phyloP scores from a whole-genome alignment of 176 grass and related monocot species.

The Chrysopogon serrulatus region DNA sequence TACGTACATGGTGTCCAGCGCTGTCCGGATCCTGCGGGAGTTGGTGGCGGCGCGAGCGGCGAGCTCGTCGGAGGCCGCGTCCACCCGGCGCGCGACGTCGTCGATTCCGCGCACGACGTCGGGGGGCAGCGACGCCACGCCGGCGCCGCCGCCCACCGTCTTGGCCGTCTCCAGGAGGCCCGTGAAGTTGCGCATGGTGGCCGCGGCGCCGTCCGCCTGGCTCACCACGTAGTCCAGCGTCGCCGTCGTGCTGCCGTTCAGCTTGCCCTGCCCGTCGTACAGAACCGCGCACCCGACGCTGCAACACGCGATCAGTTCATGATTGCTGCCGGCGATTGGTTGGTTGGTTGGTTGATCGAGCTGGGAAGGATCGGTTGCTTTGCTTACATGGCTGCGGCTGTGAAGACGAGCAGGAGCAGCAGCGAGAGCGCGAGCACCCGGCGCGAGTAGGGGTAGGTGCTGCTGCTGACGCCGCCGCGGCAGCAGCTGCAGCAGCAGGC shows the following conservation, averaged over 20 bases:
- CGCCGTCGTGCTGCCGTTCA: conserved; percentile 47
- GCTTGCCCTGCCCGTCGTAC: conserved; percentile 62
- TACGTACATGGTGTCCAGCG: conserved; percentile 49
- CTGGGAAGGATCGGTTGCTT: not conserved
- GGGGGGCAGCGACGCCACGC: not conserved
- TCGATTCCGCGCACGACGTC: conserved; percentile 43
- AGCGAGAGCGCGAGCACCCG: conserved; percentile 31
- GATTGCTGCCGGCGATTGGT: not conserved
- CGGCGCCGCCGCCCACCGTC: conserved; percentile 18
- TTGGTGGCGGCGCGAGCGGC: conserved; percentile 46
- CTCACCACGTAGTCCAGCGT: conserved; percentile 61
- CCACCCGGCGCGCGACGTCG: conserved; percentile 13
- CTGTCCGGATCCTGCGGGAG: conserved; percentile 49
- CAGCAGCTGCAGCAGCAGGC: conserved; percentile 26
- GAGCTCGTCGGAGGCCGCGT: conserved; percentile 38
- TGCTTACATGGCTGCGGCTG: conserved; percentile 34
- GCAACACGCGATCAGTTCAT: not conserved
- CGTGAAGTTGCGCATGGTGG: conserved; percentile 48
- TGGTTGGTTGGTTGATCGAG: not conserved
- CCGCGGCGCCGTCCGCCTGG: conserved; percentile 50
- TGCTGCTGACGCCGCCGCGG: conserved; percentile 17
- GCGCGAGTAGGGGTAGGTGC: conserved; percentile 48
- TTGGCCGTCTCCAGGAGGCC: conserved; percentile 51
- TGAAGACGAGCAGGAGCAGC: conserved; percentile 42
- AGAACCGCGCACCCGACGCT: conserved; percentile 65